Base-by-base conservation (phyloP, 805 yeast species). In the Scheffersomyces spartinae region DNA sequence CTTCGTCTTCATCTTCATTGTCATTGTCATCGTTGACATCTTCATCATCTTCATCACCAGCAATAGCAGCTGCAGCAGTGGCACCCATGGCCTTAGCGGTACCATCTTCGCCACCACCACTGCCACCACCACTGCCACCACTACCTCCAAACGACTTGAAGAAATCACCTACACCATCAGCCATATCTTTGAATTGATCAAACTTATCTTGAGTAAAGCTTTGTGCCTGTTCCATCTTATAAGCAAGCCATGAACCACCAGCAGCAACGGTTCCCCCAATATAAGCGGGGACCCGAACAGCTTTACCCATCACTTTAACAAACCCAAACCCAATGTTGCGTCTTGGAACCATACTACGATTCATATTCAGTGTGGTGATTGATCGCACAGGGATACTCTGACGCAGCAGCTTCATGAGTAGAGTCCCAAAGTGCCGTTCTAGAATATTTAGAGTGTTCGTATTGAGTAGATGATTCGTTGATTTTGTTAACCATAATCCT, bases 191-290 rank as follows among this genome's bases (percentile, higher is more conserved):
- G 14, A 77, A 58, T 30, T 71, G 61, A 6, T 63, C 60, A 21
- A 88, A 39, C 42, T 72, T 71, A 32, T 80, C 94, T 28, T 63
- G 63, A 1, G 95, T 71, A 39, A 68, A 82, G 19, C 49, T 61
- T 1, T 82, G 64, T 1, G 94, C 94, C 49, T 88, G 93, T 27
- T 85, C 93, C 7, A 86, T 80, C 48, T 91, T 88, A 49, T 86
- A 86, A 11, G 86, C 84, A 25, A 88, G 75, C 45, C 85, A 91
- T 3, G 94, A 78, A 1, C 95, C 94, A 6, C 94, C 95, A 7
- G 96, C 97, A 3, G 94, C 95, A 18, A 85, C 52, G 0, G 94
- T 85, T 6, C 94, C 86, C 2, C 96, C 97, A 0, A 85, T 56
- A 34, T 77, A 77, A 0, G 84, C 88, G 0, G 96, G 95, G 2